Evolutionary conservation across 208 protist species (phyloP), one percentile per base, ranked within the genome.

Genomic region (Novymonas esmeraldas): DNA sequence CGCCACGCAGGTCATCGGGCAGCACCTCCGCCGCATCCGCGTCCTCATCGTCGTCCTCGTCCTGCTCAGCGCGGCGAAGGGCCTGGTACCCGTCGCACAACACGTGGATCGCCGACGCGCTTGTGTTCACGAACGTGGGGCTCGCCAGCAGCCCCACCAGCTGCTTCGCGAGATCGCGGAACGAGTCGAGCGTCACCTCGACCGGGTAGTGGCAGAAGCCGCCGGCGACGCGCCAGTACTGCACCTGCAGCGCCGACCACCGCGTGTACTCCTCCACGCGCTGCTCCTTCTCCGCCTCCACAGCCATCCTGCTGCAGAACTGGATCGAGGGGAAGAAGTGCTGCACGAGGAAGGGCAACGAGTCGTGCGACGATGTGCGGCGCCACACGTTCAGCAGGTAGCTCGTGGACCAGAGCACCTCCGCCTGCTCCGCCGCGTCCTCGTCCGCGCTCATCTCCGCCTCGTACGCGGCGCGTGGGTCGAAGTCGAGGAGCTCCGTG

Each of bases 181-280:
- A 95, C 0, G 84, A 79, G 26, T 89, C 78, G 34, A 81, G 77
- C 34, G 81, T 90, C 14, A 95, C 76, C 31, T 81, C 74, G 24
- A 77, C 72, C 9, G 90, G 90, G 67, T 92, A 92, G 63, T 92
- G 78, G 59, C 84, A 95, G 68, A 95, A 95, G 28, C 86, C 90
- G 36, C 85, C 78, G 16, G 70, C 77, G 11, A 95, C 69, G 44
- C 90, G 82, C 85, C 87, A 93, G 66, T 85, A 88, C 66, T 95
- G 90, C 62, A 80, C 69, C 46, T 84, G 74, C 38, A 95, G 73
- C 14, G 85, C 82, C 18, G 76, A 79, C 87, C 87, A 93, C 22
- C 79, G 85, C 24, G 71, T 72, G 46, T 76, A 72, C 38, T 90
- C 78, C 50, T 92, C 87, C 5, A 55, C 36, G 10, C 60, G 76